Evolutionary conservation across 306 rosid species (phyloP).

Genomic region (Casuarina cunninghamiana): DNA sequence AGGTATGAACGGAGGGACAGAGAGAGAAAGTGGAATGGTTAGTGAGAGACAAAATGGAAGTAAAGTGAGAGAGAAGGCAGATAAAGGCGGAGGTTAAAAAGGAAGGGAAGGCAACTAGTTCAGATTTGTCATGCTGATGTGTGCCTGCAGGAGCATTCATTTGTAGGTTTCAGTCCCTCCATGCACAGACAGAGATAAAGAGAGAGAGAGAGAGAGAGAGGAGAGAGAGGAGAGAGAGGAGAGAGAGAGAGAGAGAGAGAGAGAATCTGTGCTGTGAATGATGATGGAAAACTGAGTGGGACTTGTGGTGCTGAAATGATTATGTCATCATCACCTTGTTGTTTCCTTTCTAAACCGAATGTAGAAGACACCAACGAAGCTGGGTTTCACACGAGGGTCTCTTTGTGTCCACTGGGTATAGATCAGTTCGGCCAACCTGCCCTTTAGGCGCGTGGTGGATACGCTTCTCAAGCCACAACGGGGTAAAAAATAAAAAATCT

Average conservation of each 20-base stretch:
- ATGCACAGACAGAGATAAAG: conserved; percentile 4
- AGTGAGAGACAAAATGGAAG: conserved; percentile 55
- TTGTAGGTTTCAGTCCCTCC: conserved; percentile 40
- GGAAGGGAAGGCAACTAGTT: conserved; percentile 41
- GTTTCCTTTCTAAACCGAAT: conserved; percentile 43
- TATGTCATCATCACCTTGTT: conserved; percentile 61
- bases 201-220: conserved; percentile 22
- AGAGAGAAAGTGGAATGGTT: conserved; percentile 37
- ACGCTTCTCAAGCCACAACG: neutral
- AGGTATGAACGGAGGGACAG: conserved; percentile 51
- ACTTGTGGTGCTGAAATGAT: conserved; percentile 30
- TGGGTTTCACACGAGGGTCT: conserved; percentile 17
- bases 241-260: conserved; percentile 24
- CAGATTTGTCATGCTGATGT: conserved; percentile 54
- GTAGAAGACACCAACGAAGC: conserved; percentile 34
- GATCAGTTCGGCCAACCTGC: neutral
- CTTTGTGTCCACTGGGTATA: neutral
- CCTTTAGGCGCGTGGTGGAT: conserved; percentile 1
- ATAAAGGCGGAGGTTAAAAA: conserved; percentile 34
- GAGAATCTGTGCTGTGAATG: conserved; percentile 20
- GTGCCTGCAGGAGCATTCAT: conserved; percentile 61
- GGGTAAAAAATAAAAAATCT: neutral
- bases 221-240: conserved; percentile 23
- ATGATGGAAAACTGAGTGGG: conserved; percentile 24
- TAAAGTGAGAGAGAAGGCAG: conserved; percentile 24